A percentile compares a stretch with the other conserved stretches of the same genome.
These are phyloP conservation scores for Orobanche coerulescens DNA, from an alignment of 257 asterid species.

Conservation along the genomic window DNA sequence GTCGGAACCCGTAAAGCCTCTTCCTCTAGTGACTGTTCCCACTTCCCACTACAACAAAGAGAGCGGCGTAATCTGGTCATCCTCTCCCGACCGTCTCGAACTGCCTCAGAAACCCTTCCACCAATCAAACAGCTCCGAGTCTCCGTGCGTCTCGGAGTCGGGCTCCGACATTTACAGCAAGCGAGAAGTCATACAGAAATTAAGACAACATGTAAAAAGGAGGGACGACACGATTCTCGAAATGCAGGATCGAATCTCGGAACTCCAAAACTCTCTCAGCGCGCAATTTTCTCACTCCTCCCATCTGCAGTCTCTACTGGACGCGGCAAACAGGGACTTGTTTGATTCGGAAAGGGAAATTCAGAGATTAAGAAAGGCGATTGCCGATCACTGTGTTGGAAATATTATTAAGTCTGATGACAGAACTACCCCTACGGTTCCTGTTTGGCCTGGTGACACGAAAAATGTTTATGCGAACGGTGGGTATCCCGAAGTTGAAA, in stretches of 20 bases:
- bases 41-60: slow-evolving; percentile 58
- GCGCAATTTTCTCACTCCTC: slow-evolving; percentile 60
- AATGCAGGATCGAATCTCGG: slow-evolving; percentile 88
- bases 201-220: slow-evolving; percentile 86
- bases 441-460: slow-evolving; percentile 49
- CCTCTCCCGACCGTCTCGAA: slow-evolving; percentile 79
- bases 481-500: slow-evolving; percentile 39
- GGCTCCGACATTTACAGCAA: slow-evolving; percentile 85
- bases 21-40: slow-evolving; percentile 71
- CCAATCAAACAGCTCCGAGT: slow-evolving; percentile 85
- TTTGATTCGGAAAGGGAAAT: slow-evolving; percentile 78
- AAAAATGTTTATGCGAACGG: slow-evolving; percentile 49
- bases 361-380: slow-evolving; percentile 74
- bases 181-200: slow-evolving; percentile 82
- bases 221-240: slow-evolving; percentile 84
- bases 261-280: slow-evolving; percentile 52
- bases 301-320: slow-evolving; percentile 66
- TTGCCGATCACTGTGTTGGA: slow-evolving; percentile 79
- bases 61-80: slow-evolving; percentile 62
- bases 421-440: slow-evolving; percentile 39
- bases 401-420: slow-evolving; percentile 40
- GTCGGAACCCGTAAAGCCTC: slow-evolving; percentile 51
- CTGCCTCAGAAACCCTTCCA: slow-evolving; percentile 77
- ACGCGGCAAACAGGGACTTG: slow-evolving; percentile 66
- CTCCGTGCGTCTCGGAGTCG: slow-evolving; percentile 83